Evolutionary conservation across 768 basidiomycete species (phyloP).

Genomic region (Leucocoprinus sp.): DNA sequence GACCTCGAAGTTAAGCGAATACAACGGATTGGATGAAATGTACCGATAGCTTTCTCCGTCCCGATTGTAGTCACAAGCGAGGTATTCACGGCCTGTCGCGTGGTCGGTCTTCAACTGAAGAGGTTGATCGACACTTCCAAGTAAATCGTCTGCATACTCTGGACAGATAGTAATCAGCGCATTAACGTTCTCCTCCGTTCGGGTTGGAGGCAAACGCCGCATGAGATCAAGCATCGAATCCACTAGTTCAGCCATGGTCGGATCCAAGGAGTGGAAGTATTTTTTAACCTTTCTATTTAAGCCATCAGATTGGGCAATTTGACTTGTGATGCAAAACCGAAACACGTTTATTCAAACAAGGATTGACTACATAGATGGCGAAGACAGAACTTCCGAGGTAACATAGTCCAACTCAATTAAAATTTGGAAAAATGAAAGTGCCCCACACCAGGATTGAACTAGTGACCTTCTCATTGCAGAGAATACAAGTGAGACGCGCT

Average conservation of each 20-base stretch:
- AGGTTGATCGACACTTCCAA: constrained; percentile 93
- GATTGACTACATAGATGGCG: not conserved
- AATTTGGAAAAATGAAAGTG: constrained; percentile 16
- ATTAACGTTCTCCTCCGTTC: constrained; percentile 81
- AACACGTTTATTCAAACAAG: not conserved
- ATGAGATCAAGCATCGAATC: constrained; percentile 95
- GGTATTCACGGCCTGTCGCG: constrained; percentile 79
- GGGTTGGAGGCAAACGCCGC: constrained; percentile 89
- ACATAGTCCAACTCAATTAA: too few relatives aligned
- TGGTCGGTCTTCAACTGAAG: constrained; percentile 74
- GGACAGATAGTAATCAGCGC: constrained; percentile 78
- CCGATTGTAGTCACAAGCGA: constrained; percentile 89
- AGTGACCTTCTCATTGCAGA: constrained; percentile 34
- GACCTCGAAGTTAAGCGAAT: constrained; percentile 8
- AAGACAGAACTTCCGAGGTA: not conserved
- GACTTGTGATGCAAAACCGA: not conserved
- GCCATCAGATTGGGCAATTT: not conserved
- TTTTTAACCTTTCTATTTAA: constrained; percentile 6
- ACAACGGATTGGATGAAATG: constrained; percentile 17
- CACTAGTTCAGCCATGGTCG: constrained; percentile 63
- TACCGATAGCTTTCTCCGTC: constrained; percentile 89
- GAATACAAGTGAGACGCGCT: constrained; percentile 35
- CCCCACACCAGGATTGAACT: constrained; percentile 34
- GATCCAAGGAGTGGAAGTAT: not conserved
- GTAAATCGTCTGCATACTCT: constrained; percentile 90